These are phyloP conservation scores for Aspergillus coremiiformis DNA, from an alignment of 495 filamentous ascomycete genomes.

Conservation along the genomic window DNA sequence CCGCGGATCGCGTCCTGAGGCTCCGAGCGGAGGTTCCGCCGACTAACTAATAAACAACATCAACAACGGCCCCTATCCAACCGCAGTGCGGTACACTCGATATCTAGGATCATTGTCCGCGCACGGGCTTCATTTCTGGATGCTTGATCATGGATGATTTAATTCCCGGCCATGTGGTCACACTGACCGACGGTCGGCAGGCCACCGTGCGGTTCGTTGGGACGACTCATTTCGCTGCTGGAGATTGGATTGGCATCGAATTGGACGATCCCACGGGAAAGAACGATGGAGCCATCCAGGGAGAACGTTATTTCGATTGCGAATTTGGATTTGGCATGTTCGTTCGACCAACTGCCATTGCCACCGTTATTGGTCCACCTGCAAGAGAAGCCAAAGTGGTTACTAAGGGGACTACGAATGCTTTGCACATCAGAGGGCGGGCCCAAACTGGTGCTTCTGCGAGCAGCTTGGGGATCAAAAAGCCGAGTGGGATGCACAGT, in stretches of 20 bases:
- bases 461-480: slow-evolving; percentile 26
- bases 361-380: slow-evolving; percentile 53
- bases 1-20: slow-evolving; percentile 14
- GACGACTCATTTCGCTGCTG: slow-evolving; percentile 65
- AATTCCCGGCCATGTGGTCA: slow-evolving; percentile 51
- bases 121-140: slow-evolving; percentile 8
- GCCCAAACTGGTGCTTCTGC: slow-evolving; percentile 26
- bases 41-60: slow-evolving; percentile 6
- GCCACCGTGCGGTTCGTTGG: slow-evolving; percentile 77
- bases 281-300: slow-evolving; percentile 89
- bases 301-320: slow-evolving; percentile 86
- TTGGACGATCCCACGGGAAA: slow-evolving; percentile 78
- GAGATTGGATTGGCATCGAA: slow-evolving; percentile 88
- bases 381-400: slow-evolving; percentile 35
- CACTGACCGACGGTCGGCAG: slow-evolving; percentile 65
- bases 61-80: slow-evolving; percentile 15
- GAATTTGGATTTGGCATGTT: slow-evolving; percentile 80
- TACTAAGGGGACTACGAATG: slow-evolving; percentile 20
- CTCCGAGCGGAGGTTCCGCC: slow-evolving; percentile 6
- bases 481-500: slow-evolving; percentile 40
- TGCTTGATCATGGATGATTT: slow-evolving; percentile 31
- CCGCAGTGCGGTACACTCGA: neutral
- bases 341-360: slow-evolving; percentile 55
- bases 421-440: slow-evolving; percentile 22
- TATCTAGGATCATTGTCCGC: slow-evolving; percentile 2